These are phyloP conservation scores for Salix viminalis DNA, from an alignment of 345 rosid genomes.

Conservation along the genomic window DNA sequence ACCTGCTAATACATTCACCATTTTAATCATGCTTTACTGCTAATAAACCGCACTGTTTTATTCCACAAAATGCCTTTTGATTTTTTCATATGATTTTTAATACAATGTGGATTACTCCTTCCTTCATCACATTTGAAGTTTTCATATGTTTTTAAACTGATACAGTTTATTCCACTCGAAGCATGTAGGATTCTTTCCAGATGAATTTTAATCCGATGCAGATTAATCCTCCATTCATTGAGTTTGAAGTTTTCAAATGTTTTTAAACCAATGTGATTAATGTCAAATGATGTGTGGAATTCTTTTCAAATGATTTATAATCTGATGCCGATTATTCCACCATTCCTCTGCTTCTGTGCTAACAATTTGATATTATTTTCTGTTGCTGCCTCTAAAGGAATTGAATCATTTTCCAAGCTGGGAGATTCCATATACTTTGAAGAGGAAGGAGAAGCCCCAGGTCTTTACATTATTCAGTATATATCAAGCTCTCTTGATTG, in stretches of 20 bases:
- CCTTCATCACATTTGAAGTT: too few relatives aligned
- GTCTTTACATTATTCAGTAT: constrained; percentile 73
- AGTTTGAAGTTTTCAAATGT: too few relatives aligned
- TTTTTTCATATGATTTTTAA: neutral
- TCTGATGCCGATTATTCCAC: too few relatives aligned
- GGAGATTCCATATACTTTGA: constrained; percentile 94
- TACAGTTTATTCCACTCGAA: too few relatives aligned
- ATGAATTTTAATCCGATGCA: too few relatives aligned
- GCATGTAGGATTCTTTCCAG: too few relatives aligned
- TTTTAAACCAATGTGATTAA: too few relatives aligned
- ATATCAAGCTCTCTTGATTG: constrained; percentile 73
- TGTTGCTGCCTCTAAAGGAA: constrained; percentile 34
- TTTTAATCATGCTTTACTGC: neutral
- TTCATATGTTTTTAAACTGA: too few relatives aligned
- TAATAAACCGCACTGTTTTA: neutral
- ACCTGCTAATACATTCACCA: neutral
- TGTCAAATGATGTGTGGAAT: too few relatives aligned
- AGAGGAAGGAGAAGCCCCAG: constrained; percentile 57
- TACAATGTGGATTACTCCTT: neutral
- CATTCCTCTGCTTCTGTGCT: neutral
- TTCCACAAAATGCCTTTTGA: too few relatives aligned
- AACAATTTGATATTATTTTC: neutral
- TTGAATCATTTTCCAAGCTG: constrained; percentile 86
- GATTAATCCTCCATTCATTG: too few relatives aligned
- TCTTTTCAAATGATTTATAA: too few relatives aligned